These are phyloP conservation scores for Artomyces pyxidatus DNA, from an alignment of 768 basidiomycete species.

Conservation along the genomic window DNA sequence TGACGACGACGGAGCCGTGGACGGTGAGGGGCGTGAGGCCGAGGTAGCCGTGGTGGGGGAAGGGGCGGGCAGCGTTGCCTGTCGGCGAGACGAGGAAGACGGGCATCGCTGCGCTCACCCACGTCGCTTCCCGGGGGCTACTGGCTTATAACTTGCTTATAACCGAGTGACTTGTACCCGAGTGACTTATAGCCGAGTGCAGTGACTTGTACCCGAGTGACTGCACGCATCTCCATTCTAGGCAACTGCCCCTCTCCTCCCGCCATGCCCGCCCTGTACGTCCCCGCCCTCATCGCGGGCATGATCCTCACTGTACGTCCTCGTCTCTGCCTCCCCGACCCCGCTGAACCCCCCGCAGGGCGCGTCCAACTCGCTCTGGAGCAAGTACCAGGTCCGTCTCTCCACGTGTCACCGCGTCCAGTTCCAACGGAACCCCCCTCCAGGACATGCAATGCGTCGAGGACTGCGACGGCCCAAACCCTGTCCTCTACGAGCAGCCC, in stretches of 20 bases:
- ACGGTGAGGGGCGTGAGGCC: slow-evolving; percentile 58
- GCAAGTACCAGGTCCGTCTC: slow-evolving; percentile 66
- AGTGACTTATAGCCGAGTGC: too few species aligned
- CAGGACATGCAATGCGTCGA: slow-evolving; percentile 99
- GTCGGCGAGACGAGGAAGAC: slow-evolving; percentile 54
- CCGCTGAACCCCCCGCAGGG: slow-evolving; percentile 36
- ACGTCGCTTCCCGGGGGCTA: too few species aligned
- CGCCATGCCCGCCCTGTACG: slow-evolving; percentile 58
- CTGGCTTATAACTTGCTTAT: too few species aligned
- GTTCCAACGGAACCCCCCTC: not conserved
- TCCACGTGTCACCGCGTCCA: not conserved
- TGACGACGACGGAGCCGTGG: slow-evolving; percentile 51
- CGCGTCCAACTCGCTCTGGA: slow-evolving; percentile 74
- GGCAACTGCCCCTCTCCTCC: too few species aligned
- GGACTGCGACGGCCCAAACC: slow-evolving; percentile 69
- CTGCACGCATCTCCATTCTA: too few species aligned
- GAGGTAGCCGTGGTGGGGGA: slow-evolving; percentile 63
- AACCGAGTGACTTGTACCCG: too few species aligned
- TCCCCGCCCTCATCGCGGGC: slow-evolving; percentile 78
- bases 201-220: too few species aligned
- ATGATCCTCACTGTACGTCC: slow-evolving; percentile 83
- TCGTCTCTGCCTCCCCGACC: not conserved
- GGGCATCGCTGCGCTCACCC: too few species aligned
- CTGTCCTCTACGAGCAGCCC: slow-evolving; percentile 87
- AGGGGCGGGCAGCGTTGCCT: slow-evolving; percentile 61